A percentile compares a stretch with the other conserved stretches of the same genome.
phyloP scores from a whole-genome alignment of 768 basidiomycete species.

The Saitozyma sp. region DNA sequence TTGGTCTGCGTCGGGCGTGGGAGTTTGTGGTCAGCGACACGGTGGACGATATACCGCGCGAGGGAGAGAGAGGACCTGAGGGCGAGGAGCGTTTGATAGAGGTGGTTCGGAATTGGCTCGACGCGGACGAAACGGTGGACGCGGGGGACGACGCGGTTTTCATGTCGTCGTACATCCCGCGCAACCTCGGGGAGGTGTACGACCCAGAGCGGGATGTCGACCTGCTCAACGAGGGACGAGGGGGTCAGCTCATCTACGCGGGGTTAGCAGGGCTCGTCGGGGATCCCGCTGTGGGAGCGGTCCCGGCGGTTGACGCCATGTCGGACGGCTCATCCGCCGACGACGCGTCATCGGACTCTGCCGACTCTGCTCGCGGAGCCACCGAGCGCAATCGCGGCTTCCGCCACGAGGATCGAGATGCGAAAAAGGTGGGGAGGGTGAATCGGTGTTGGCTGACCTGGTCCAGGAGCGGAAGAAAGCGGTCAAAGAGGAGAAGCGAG shows the following conservation, averaged over 20 bases:
- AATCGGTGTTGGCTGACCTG: not conserved
- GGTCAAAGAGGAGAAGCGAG: slow-evolving; percentile 79
- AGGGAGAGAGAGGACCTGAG: slow-evolving; percentile 27
- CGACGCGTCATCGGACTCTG: not conserved
- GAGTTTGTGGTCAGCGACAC: slow-evolving; percentile 69
- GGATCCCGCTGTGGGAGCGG: slow-evolving; percentile 2
- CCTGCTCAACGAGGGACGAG: slow-evolving; percentile 68
- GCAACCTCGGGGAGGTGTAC: slow-evolving; percentile 85
- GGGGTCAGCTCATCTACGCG: slow-evolving; percentile 76
- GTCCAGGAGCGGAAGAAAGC: slow-evolving; percentile 85
- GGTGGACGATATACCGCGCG: slow-evolving; percentile 53
- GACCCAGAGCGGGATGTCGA: slow-evolving; percentile 93
- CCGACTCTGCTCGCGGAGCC: not conserved
- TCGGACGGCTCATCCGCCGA: too few relatives aligned
- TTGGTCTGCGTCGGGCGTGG: slow-evolving; percentile 80
- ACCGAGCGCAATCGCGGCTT: slow-evolving; percentile 63
- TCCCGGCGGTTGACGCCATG: not conserved
- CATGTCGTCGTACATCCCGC: slow-evolving; percentile 86
- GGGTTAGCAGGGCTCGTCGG: slow-evolving; percentile 72
- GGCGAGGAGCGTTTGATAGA: slow-evolving; percentile 23
- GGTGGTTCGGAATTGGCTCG: slow-evolving; percentile 54
- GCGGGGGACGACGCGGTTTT: slow-evolving; percentile 78
- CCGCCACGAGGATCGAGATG: slow-evolving; percentile 85
- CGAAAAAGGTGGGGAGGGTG: slow-evolving; percentile 69
- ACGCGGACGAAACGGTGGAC: slow-evolving; percentile 24